These are phyloP conservation scores for Venturia nashicola DNA, from an alignment of 2,329 filamentous ascomycete species.

Conservation along the genomic window DNA sequence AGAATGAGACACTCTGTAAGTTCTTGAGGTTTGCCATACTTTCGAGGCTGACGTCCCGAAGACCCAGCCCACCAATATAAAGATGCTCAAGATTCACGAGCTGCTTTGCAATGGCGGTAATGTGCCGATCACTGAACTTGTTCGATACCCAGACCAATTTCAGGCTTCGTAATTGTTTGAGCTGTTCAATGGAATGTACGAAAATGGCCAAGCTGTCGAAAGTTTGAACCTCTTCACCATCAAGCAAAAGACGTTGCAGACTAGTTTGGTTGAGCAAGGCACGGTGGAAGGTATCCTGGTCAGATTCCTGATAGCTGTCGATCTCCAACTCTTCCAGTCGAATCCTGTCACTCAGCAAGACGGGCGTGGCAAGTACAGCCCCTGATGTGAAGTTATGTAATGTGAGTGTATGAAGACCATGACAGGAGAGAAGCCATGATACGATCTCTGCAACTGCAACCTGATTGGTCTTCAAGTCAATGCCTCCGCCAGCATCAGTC, in stretches of 20 bases:
- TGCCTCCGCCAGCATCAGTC: conserved; percentile 29
- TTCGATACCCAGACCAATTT: conserved; percentile 37
- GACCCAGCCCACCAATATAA: conserved; percentile 41
- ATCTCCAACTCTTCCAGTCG: conserved; percentile 37
- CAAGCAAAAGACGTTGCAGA: conserved; percentile 34
- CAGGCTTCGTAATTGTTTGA: conserved; percentile 41
- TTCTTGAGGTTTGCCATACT: conserved; percentile 33
- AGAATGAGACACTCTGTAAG: conserved; percentile 41
- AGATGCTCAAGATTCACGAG: conserved; percentile 43
- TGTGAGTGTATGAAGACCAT: conserved; percentile 35
- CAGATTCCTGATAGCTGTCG: conserved; percentile 34
- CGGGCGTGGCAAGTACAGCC: conserved; percentile 38
- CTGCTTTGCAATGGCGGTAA: conserved; percentile 33
- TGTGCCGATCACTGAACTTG: conserved; percentile 37
- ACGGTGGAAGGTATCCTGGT: conserved; percentile 39
- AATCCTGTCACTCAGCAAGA: conserved; percentile 35
- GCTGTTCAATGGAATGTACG: conserved; percentile 37
- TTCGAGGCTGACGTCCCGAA: conserved; percentile 37
- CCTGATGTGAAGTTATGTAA: conserved; percentile 39
- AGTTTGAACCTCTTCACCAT: conserved; percentile 35
- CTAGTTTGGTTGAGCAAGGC: conserved; percentile 38
- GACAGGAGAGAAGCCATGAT: conserved; percentile 44
- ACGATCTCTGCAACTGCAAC: conserved; percentile 40
- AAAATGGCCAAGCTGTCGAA: conserved; percentile 37
- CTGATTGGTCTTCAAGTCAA: conserved; percentile 38